Conservation (phyloP, 1,139 yeast genomes). For the Meyerozyma elateridarum region DNA sequence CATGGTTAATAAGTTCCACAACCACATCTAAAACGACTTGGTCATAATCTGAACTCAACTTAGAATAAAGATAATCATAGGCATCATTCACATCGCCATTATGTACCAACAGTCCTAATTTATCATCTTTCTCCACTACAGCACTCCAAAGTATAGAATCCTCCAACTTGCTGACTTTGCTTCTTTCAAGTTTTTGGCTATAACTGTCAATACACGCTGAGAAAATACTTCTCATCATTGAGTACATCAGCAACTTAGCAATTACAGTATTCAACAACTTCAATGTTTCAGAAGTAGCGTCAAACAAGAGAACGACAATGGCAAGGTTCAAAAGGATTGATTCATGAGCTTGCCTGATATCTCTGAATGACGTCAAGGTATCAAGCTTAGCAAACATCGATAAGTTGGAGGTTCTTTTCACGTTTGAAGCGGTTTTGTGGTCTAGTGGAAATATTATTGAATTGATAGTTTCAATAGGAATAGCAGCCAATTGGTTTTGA, state of each 20-base stretch:
- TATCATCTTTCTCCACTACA: slow-evolving; percentile 18
- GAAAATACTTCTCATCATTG: slow-evolving; percentile 9
- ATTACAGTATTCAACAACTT: slow-evolving; percentile 9
- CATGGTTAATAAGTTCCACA: slow-evolving; percentile 26
- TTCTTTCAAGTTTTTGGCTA: slow-evolving; percentile 7
- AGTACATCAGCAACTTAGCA: slow-evolving; percentile 7
- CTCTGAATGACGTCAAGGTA: slow-evolving; percentile 22
- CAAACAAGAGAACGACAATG: slow-evolving; percentile 31
- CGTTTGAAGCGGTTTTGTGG: too few relatives aligned
- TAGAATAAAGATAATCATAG: slow-evolving; percentile 22
- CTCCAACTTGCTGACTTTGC: slow-evolving; percentile 7
- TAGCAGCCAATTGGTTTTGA: slow-evolving; percentile 1
- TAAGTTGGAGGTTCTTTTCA: neutral
- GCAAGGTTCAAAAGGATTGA: slow-evolving; percentile 8
- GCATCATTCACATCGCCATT: slow-evolving; percentile 20
- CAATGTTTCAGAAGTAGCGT: slow-evolving; percentile 17
- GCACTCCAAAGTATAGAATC: slow-evolving; percentile 13
- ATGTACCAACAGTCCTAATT: slow-evolving; percentile 19
- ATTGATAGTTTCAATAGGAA: neutral
- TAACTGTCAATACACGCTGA: slow-evolving; percentile 8
- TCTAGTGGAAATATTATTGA: neutral
- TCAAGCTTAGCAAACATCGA: slow-evolving; percentile 19
- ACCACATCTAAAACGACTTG: slow-evolving; percentile 21
- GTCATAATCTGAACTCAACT: slow-evolving; percentile 15
- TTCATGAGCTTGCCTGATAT: slow-evolving; percentile 25